Conservation (phyloP, 2,329 filamentous ascomycete species). For the Alternaria metachromatica region DNA sequence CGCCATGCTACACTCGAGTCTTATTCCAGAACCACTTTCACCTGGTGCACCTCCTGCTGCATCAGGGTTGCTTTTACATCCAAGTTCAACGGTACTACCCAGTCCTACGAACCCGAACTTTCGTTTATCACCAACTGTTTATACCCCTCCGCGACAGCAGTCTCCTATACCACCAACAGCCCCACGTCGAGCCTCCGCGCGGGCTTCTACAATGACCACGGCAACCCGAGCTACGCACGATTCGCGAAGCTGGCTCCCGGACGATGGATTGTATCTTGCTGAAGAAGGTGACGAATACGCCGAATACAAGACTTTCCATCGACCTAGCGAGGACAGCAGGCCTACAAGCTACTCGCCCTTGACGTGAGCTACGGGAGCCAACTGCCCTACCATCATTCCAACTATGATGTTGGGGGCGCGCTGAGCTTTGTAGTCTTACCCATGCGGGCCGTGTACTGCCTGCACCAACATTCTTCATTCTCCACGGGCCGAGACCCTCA, state of each 20-base stretch:
- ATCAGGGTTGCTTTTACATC: conserved; percentile 21
- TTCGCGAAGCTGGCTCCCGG: conserved; percentile 33
- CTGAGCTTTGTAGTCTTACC: background rate
- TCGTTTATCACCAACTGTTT: conserved; percentile 29
- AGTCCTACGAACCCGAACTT: conserved; percentile 28
- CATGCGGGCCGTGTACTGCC: background rate
- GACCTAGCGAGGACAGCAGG: conserved; percentile 18
- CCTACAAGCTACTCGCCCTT: conserved; percentile 34
- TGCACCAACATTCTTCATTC: background rate
- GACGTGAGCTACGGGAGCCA: conserved; percentile 1
- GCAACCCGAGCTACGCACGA: conserved; percentile 22
- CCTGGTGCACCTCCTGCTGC: conserved; percentile 18
- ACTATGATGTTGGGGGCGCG: background rate
- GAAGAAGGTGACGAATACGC: conserved; percentile 27
- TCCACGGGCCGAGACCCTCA: conserved; percentile 6
- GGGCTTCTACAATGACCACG: conserved; percentile 20
- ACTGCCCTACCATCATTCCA: background rate
- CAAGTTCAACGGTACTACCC: conserved; percentile 20
- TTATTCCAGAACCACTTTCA: conserved; percentile 21
- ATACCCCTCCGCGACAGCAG: conserved; percentile 23
- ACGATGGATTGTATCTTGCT: conserved; percentile 30
- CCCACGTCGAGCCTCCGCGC: conserved; percentile 8
- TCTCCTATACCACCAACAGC: conserved; percentile 12
- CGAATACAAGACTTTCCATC: conserved; percentile 23
- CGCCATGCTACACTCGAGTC: conserved; percentile 1